Percentiles rank a stretch among this genome's conserved stretches.
Evolutionary conservation across 257 asterid genomes (phyloP).

Genomic region (Salvia hispanica): DNA sequence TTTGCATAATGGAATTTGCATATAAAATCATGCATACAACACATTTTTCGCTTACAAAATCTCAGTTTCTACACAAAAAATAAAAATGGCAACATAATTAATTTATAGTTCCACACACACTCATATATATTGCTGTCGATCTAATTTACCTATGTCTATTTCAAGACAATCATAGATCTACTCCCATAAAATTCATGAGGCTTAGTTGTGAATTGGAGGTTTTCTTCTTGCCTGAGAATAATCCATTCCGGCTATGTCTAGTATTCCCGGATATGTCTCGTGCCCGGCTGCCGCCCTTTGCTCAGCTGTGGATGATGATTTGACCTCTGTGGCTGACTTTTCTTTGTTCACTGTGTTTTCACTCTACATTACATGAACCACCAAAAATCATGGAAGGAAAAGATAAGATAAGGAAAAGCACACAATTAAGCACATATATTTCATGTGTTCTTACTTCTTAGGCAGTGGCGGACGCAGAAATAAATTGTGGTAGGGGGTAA

Average conservation of each 20-base stretch:
- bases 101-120: not conserved
- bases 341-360: constrained; percentile 44
- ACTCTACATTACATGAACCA: constrained; percentile 37
- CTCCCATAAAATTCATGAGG: not conserved
- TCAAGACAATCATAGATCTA: too few relatives aligned
- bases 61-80: constrained; percentile 33
- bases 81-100: constrained; percentile 31
- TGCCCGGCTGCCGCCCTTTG: constrained; percentile 18
- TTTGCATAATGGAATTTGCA: too few relatives aligned
- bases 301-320: constrained; percentile 30
- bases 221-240: constrained; percentile 77
- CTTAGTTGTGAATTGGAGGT: constrained; percentile 77
- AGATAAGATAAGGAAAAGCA: too few relatives aligned
- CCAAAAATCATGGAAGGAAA: not conserved
- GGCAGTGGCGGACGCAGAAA: too few relatives aligned
- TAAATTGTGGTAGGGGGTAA: too few relatives aligned
- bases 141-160: not conserved
- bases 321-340: constrained; percentile 34
- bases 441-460: not conserved
- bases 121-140: not conserved
- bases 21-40: not conserved
- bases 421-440: too few relatives aligned
- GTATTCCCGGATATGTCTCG: constrained; percentile 47
- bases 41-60: constrained; percentile 34
- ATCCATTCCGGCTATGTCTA: constrained; percentile 81